phyloP scores from a whole-genome alignment of 352 stramenopile genomes.

The Phytopythium mirpurense region DNA sequence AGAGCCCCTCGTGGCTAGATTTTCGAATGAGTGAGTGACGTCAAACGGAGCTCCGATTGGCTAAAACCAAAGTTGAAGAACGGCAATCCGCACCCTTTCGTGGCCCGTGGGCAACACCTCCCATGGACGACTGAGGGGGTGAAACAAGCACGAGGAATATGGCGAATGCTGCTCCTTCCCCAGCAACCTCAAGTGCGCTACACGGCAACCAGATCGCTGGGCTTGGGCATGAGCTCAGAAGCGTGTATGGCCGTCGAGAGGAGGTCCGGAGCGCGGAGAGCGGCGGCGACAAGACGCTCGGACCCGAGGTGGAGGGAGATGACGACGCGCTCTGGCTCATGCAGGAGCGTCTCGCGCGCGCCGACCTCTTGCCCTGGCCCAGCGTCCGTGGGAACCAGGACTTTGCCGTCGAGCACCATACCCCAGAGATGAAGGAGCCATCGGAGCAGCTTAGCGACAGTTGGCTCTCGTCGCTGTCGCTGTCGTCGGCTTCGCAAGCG shows the following conservation, averaged over 20 bases:
- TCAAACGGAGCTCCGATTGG: too few relatives aligned
- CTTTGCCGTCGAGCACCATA: not conserved
- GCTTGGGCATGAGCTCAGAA: too few relatives aligned
- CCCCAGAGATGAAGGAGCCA: not conserved
- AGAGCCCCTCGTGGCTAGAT: too few relatives aligned
- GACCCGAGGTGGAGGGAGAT: not conserved
- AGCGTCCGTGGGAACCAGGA: too few relatives aligned
- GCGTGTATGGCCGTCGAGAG: not conserved
- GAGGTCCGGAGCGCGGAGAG: not conserved
- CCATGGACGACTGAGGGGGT: not conserved
- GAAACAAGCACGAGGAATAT: not conserved
- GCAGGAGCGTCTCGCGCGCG: conserved; percentile 1
- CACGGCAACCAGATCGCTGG: not conserved
- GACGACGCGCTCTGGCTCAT: not conserved
- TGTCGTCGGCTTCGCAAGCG: not conserved
- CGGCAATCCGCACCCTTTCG: not conserved
- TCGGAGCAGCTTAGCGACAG: not conserved
- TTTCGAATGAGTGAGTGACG: too few relatives aligned
- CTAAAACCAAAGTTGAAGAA: not conserved
- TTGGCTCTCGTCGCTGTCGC: not conserved
- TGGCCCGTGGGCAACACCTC: too few relatives aligned
- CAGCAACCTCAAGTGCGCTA: not conserved
- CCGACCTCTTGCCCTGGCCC: not conserved
- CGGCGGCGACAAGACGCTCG: not conserved
- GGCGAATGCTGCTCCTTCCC: not conserved